Evolutionary conservation across 2,329 filamentous ascomycete genomes (phyloP), one percentile per base, ranked within the genome.

Genomic region (Dactylonectria macrodidyma): DNA sequence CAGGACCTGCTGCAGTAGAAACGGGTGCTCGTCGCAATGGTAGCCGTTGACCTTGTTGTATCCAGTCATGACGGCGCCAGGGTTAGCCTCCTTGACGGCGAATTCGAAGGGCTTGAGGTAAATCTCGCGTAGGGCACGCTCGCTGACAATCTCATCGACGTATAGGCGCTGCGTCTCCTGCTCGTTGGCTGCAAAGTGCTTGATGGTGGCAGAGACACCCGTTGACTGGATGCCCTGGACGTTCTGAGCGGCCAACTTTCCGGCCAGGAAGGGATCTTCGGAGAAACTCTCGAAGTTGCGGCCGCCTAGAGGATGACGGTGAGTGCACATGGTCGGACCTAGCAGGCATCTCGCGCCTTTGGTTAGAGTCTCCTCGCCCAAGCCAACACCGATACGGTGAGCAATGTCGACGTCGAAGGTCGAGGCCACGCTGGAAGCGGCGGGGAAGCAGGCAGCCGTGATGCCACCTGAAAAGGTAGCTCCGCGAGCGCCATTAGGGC

Each of bases 261-360:
- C 81, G 46, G 80, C 75, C n/a, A 82, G 73, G n/a, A 81, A 75
- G 33, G 81, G 81, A 33, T 66, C 63, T 22, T 66, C 63, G 5
- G 47, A 55, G 38, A 66, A 66, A 14, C 76, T 78, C 70, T 83
- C 81, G 66, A 82, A 82, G 51, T 81, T 81, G 59, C 81, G 75
- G 54, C 81, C 81, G 16, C 81, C 81, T 5, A 82, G 73, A 5
- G 81, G 81, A 36, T 77, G 80, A 36, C 81, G 76, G 48, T 82
- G 80, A 54, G 81, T 81, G 72, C 78, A 83, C 54, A 84, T 54
- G 24, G 70, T 72, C 2, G 70, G 70, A 8, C 55, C 70, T 3
- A 72, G 84, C 71, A 92, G 87, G 11, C 93, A 86, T 74, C 93
- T 90, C 9, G 91, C 86, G 62, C 91, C 91, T 80, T 94, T 94